phyloP scores from a whole-genome alignment of 2,329 filamentous ascomycete species.

The Cladophialophora yegresii region DNA sequence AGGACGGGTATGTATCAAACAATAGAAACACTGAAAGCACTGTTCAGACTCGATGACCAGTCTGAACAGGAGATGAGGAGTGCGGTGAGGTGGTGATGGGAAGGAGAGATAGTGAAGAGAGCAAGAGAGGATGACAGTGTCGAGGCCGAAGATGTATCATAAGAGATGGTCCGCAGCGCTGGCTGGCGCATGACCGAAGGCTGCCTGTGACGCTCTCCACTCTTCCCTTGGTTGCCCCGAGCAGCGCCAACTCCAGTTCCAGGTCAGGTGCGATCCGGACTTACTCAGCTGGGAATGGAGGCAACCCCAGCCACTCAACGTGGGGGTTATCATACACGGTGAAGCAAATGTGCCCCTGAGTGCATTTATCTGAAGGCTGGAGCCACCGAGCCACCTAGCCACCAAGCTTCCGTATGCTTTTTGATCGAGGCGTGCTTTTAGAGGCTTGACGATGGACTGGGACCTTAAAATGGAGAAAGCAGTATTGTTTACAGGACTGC shows the following conservation, averaged over 20 bases:
- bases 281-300: not conserved
- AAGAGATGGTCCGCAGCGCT: not conserved
- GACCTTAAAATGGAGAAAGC: not conserved
- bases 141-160: not conserved
- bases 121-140: slow-evolving; percentile 13
- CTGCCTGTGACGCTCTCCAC: not conserved
- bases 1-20: slow-evolving; percentile 29
- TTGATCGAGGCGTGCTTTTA: not conserved
- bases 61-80: slow-evolving; percentile 29
- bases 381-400: too few species aligned
- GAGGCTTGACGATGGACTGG: not conserved
- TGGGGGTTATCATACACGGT: not conserved
- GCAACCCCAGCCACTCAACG: not conserved
- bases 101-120: slow-evolving; percentile 40
- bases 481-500: not conserved
- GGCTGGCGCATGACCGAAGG: not conserved
- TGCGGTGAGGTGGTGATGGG: slow-evolving; percentile 31
- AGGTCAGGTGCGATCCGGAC: not conserved
- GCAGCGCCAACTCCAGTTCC: not conserved
- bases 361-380: not conserved
- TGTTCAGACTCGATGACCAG: slow-evolving; percentile 11
- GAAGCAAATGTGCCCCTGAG: not conserved
- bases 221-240: not conserved
- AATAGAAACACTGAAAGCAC: slow-evolving; percentile 14
- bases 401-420: not conserved